A percentile compares a stretch with the other conserved stretches of the same genome.
Evolutionary conservation across 2,329 filamentous ascomycete species (phyloP).

Genomic region (Thyridium curvatum): DNA sequence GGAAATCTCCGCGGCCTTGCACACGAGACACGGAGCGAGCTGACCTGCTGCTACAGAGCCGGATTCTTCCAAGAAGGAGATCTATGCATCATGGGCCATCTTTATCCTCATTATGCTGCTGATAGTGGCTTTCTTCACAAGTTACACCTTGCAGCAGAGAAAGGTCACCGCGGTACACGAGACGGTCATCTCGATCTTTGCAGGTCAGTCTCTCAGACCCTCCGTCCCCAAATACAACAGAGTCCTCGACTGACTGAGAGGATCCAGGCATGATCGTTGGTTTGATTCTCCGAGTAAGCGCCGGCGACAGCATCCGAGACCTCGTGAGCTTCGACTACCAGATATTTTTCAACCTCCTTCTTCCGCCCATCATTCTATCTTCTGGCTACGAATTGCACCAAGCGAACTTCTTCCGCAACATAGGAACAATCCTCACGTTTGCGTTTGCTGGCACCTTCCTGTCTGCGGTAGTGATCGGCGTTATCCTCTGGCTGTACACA

Average conservation of each 20-base stretch:
- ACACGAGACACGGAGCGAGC: constrained; percentile 6
- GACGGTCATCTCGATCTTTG: constrained; percentile 97
- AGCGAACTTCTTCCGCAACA: constrained; percentile 98
- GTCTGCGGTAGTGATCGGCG: constrained; percentile 87
- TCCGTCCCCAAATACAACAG: neutral
- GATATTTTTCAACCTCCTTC: constrained; percentile 97
- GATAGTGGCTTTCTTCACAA: constrained; percentile 91
- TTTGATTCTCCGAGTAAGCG: constrained; percentile 74
- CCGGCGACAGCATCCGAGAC: constrained; percentile 77
- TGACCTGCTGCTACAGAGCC: constrained; percentile 37
- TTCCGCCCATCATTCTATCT: constrained; percentile 96
- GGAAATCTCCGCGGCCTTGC: constrained; percentile 5
- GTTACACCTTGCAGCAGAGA: constrained; percentile 92
- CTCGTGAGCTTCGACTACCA: constrained; percentile 97
- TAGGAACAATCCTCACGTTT: constrained; percentile 94
- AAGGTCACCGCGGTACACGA: constrained; percentile 98
- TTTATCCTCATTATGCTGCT: constrained; percentile 95
- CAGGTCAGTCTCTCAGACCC: constrained; percentile 47
- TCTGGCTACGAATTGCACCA: constrained; percentile 97
- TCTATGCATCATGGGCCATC: constrained; percentile 92
- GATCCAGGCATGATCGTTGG: constrained; percentile 85
- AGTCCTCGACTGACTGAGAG: constrained; percentile 1
- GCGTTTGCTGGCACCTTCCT: constrained; percentile 96
- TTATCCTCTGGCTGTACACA: constrained; percentile 85
- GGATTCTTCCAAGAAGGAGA: constrained; percentile 86